Percentiles rank a stretch among this genome's conserved stretches.
Conservation (phyloP, 345 rosid genomes). For the Turritis glabra region DNA sequence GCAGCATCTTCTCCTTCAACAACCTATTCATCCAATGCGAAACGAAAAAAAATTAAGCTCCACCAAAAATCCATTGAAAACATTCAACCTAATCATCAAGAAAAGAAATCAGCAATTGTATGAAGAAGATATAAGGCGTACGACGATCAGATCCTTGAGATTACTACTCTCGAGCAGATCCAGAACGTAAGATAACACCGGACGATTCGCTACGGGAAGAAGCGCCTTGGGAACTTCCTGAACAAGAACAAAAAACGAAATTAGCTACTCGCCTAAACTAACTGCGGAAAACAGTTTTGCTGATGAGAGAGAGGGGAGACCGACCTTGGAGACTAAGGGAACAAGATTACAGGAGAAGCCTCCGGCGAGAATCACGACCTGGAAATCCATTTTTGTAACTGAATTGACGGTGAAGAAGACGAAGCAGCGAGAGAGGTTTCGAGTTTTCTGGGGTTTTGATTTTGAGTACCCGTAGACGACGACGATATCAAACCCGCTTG, state of each 20-base stretch:
- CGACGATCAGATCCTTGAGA: constrained; percentile 91
- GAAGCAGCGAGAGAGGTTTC: constrained; percentile 23
- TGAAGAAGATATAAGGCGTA: constrained; percentile 36
- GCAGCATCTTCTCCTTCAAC: constrained; percentile 95
- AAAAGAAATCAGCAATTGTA: neutral
- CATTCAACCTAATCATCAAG: neutral
- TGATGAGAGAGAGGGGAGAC: neutral
- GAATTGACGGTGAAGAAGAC: constrained; percentile 10
- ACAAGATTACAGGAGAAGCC: constrained; percentile 71
- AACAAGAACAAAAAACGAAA: constrained; percentile 9
- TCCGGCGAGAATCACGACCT: constrained; percentile 89
- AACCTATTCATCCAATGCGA: constrained; percentile 51
- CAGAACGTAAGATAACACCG: constrained; percentile 77
- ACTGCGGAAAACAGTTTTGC: neutral
- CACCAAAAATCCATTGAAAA: neutral
- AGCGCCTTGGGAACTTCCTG: constrained; percentile 93
- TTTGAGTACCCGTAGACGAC: constrained; percentile 13
- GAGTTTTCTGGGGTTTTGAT: constrained; percentile 31
- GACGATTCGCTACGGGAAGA: constrained; percentile 94
- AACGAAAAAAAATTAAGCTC: neutral
- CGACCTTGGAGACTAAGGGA: constrained; percentile 88
- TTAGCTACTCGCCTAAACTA: neutral
- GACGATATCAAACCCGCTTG: constrained; percentile 12
- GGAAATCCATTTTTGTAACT: constrained; percentile 69
- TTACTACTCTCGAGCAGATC: constrained; percentile 78